Evolutionary conservation across 129 eudicot genomes (phyloP), one percentile per base, ranked within the genome.

Genomic region (Escallonia herrerae): DNA sequence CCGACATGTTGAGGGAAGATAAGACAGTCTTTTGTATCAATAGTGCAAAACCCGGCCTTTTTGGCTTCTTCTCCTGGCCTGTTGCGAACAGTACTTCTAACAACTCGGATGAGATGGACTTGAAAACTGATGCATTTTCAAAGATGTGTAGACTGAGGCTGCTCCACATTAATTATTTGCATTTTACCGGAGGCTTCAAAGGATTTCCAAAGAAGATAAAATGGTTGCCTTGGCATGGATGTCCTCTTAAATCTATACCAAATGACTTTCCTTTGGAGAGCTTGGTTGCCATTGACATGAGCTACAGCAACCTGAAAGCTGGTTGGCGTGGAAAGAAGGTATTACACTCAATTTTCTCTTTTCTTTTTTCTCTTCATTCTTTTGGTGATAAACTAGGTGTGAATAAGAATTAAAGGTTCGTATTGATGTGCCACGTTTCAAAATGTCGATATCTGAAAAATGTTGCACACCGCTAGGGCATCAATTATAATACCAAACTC

Each of bases 101-200:
- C 33, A 22, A 22, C 33, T 7, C 40, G 5, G 13, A 47, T 15
- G 40, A 40, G 14, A 12, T 13, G 6, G 52, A 15, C 55, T n/a
- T 69, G 8, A 40, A 47, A 11, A 58, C 74, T 56, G 74, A 44
- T 58, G 57, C 74, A 45, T 58, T 69, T 69, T 45, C 74, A 33
- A 7, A 14, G 54, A 69, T 69, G 74, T 46, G 40, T 6, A 47
- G 40, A 11, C 37, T 69, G 37, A 58, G 14, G 12, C 58, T 69
- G 6, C 66, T 69, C 11, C 57, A 69, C 40, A 65, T 69, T 4
- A 56, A 69, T 8, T 5, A 47, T 15, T 38, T 48, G 40, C 7
- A 8, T 5, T 8, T 59, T 3, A 9, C 7, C 13, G 74, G 74
- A 37, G 10, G 15, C 48, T 69, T 42, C 48, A 39, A 60, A 8